Evolutionary conservation across 1,284 basidiomycete species (phyloP), one percentile per base, ranked within the genome.

Genomic region (Trichosporon asahii): DNA sequence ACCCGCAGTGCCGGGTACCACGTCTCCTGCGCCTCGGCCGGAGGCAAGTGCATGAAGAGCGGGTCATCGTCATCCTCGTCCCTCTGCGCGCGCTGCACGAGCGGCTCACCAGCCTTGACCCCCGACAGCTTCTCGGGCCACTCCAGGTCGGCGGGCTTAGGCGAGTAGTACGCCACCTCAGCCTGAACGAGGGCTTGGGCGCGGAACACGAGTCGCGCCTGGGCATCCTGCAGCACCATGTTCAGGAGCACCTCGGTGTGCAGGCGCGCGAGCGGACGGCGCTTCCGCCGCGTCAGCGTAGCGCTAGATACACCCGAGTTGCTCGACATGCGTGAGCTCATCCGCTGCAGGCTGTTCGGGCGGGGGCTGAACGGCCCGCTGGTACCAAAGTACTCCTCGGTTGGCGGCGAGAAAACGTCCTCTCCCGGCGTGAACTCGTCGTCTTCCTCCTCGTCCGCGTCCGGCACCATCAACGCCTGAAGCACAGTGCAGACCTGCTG

Each of bases 401-500:
- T 66, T 61, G 68, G 66, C 0, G 73, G 71, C 18, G 72, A 74
- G 21, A 68, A 33, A 0, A 68, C 71, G 0, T 73, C 75, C 4
- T 76, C 73, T 1, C 65, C 67, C 1, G 79, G 79, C 2, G 78
- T 73, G 31, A 70, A 66, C 57, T 70, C 23, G 27, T 77, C 69
- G 35, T 80, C 77, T 8, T 77, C 76, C 29, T 74, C 71, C 14
- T 68, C 74, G 15, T 70, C 74, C 18, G 82, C 68, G 77, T 95
- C 93, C 40, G 94, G 88, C 1, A 95, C 91, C 92, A 97, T 96
- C 55, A 97, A 86, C 0, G 94, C 94, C 81, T 95, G 92, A 1
- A 97, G 86, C 23, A 97, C 93, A 0, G 93, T 96, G 85, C 94
- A 97, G 33, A 97, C 91, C 82, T 95, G 92, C 78, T 94, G 95